A percentile compares a stretch with the other conserved stretches of the same genome.
These are phyloP conservation scores for Fistulinella cinereoalba DNA, from an alignment of 1,284 basidiomycete genomes.

Conservation along the genomic window DNA sequence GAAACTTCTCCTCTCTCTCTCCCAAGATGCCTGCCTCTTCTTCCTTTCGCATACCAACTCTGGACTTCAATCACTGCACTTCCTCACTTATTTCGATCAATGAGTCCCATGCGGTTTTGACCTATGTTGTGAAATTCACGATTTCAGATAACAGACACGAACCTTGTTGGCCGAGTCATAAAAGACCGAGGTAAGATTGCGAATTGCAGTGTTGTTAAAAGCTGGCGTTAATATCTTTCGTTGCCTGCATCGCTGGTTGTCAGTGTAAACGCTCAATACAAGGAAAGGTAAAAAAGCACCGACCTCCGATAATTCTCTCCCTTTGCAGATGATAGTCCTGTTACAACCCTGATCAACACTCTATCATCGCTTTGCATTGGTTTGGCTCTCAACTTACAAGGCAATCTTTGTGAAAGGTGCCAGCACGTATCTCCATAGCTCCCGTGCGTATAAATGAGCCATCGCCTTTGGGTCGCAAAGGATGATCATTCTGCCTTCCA, in stretches of 20 bases:
- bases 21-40: no score
- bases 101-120: no score
- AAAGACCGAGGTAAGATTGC: conserved; percentile 42
- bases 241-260: conserved; percentile 32
- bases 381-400: conserved; percentile 16
- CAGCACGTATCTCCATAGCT: conserved; percentile 37
- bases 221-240: conserved; percentile 44
- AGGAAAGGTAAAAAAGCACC: not conserved
- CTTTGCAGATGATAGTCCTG: conserved; percentile 16
- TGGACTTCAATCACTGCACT: no score
- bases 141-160: not conserved
- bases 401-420: not conserved
- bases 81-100: no score
- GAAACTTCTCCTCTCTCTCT: no score
- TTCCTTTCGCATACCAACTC: no score
- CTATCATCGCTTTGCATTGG: no score
- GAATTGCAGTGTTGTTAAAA: no score
- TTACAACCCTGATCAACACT: conserved; percentile 18
- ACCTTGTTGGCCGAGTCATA: conserved; percentile 41
- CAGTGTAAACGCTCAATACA: not conserved
- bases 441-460: conserved; percentile 48
- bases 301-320: conserved; percentile 27
- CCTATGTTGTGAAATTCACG: no score
- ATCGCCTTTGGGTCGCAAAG: conserved; percentile 56
- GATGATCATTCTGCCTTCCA: conserved; percentile 43